Conservation (phyloP, 805 yeast genomes). For the Starmerella potacharoeniae region DNA sequence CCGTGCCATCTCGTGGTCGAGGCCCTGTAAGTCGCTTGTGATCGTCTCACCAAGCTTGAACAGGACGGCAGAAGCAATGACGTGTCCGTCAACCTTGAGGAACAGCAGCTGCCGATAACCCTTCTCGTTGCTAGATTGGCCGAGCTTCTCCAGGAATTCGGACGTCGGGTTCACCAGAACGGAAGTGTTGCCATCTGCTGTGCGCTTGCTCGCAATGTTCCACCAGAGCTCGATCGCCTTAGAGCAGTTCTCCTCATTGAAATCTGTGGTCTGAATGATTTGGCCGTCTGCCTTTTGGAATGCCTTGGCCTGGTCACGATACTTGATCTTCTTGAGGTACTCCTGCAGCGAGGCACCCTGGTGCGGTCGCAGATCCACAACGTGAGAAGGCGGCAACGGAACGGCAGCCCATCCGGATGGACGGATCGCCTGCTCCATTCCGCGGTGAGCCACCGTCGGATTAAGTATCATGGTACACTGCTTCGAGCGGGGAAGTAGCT, state of each 20-base stretch:
- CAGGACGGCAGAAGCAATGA: constrained; percentile 35
- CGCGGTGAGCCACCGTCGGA: constrained; percentile 31
- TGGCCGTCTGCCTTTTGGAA: constrained; percentile 32
- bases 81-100: constrained; percentile 30
- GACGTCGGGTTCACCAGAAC: constrained; percentile 30
- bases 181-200: constrained; percentile 32
- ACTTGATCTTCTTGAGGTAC: constrained; percentile 34
- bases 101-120: constrained; percentile 30
- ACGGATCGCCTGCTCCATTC: constrained; percentile 28
- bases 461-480: constrained; percentile 32
- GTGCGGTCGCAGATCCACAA: constrained; percentile 33
- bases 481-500: constrained; percentile 22
- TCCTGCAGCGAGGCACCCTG: constrained; percentile 28
- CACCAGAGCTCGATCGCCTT: constrained; percentile 31
- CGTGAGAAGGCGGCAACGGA: constrained; percentile 33
- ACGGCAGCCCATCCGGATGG: constrained; percentile 34
- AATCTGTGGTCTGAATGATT: constrained; percentile 29
- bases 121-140: constrained; percentile 24
- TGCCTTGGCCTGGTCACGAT: constrained; percentile 31
- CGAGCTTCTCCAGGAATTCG: constrained; percentile 28
- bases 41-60: constrained; percentile 36
- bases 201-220: constrained; percentile 33
- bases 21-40: constrained; percentile 37
- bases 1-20: constrained; percentile 33
- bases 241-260: constrained; percentile 28